phyloP scores from a whole-genome alignment of 257 asterid genomes.

The Marsdenia floribunda region DNA sequence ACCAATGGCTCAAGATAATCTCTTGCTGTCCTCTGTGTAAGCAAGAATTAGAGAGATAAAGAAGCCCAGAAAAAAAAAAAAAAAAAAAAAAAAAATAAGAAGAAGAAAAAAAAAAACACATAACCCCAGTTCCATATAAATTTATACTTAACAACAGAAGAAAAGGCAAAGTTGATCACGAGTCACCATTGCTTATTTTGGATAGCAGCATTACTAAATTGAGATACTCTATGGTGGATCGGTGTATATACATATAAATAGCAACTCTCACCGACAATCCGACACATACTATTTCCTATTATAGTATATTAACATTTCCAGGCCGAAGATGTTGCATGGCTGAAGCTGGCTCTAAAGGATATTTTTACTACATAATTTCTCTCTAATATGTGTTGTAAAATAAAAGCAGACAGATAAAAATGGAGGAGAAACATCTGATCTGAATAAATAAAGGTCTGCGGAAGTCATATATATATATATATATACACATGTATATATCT shows the following conservation, averaged over 20 bases:
- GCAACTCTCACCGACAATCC: too few species aligned
- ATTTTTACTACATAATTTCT: too few species aligned
- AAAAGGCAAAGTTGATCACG: not conserved
- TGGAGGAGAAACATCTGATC: not conserved
- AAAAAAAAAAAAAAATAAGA: constrained; percentile 19
- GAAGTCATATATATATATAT: not conserved
- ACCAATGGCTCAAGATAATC: constrained; percentile 86
- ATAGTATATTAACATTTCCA: too few species aligned
- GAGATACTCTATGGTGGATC: too few species aligned
- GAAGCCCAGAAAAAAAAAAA: constrained; percentile 6
- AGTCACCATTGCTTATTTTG: not conserved
- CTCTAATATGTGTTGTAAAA: not conserved
- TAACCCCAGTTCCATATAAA: not conserved
- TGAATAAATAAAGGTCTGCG: not conserved
- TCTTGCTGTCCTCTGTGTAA: constrained; percentile 71
- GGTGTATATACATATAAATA: too few species aligned
- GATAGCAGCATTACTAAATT: too few species aligned
- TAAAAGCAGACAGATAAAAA: not conserved
- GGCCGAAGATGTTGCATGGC: too few species aligned
- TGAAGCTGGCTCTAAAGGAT: too few species aligned
- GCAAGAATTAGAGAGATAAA: constrained; percentile 32
- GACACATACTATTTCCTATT: too few species aligned
- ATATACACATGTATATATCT: too few species aligned
- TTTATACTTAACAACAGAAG: not conserved
- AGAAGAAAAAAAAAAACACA: constrained; percentile 24